Base-by-base conservation (phyloP, 1,139 yeast species). In the Yamadazyma pseudoaaseri region DNA sequence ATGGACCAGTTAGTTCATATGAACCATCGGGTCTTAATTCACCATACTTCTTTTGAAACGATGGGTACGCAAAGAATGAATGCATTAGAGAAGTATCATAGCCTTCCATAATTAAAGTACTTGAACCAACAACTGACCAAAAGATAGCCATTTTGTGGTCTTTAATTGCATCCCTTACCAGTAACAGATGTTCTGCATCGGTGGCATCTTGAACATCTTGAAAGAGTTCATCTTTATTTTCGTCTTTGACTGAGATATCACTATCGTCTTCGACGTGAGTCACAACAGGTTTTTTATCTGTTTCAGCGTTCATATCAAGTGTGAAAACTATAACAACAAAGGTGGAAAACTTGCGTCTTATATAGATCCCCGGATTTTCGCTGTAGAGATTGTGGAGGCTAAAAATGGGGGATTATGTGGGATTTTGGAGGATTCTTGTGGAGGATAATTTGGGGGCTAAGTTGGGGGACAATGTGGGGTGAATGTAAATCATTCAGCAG, bases 31-130 rank as follows among this genome's bases (percentile, higher is more conserved):
- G 52, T 34, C 38, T 48, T 22, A 10, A 9, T n/a, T 22, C 25
- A 16, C 78, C 78, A 39, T 58, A 73, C 41, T 58, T 58, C 26
- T 50, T 44, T 27, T 47, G 47, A 45, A 73, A 73, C 5, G 66
- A 56, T 2, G 67, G 65, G 45, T 65, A 55, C 2, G 72, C 72
- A 46, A 58, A 71, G 48, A 73, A 62, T 3, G 64, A 54, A 22
- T 53, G 44, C 37, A 70, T 50, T 36, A 72, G 53, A 31, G 52
- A 54, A 23, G 59, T 54, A 44, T 73, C 77, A 45, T 67, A 73
- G 20, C 77, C 78, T 38, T 63, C 72, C 76, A 70, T 70, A 36
- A 71, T 48, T 12, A 22, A 22, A 22, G 25, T 22, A 22, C 25
- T 22, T 6, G 25, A 22, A 10, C 44, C 33, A 8, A 53, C 50